Base-by-base conservation (phyloP, 805 yeast species). In the Ogataea trehaloabstinens region DNA sequence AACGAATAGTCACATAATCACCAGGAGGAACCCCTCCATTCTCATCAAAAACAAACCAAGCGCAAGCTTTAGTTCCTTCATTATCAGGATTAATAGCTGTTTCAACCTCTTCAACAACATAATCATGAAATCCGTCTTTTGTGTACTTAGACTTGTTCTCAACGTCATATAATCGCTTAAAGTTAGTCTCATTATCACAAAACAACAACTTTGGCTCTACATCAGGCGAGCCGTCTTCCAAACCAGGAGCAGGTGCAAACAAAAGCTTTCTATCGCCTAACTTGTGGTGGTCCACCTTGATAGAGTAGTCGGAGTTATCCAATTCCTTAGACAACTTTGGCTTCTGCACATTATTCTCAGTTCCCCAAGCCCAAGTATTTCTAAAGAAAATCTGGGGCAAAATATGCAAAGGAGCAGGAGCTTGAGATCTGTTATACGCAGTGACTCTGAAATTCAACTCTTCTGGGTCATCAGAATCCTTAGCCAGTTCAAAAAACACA, bases 361-460 rank as follows among this genome's bases (percentile, higher is more conserved):
- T 66, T 32, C 90, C 87, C 96, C 96, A 89, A n/a, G 83, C 68
- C 97, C 97, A 89, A 12, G 93, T 85, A 64, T 89, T 89, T 66
- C 96, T 75, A 64, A 82, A 85, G 48, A 80, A 78, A 21, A 86
- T 64, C 49, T 89, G 96, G 7, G 97, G 97, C 44, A 85, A 63
- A 31, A 90, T 74, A 61, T 88, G 95, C 43, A 89, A 67, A 2
- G 95, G 95, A n/a, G 96, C 96, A 4, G 93, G 73, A 39, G 84
- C 79, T 40, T 76, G 77, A 27, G 93, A 80, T 48, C 96, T 71
- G 60, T 89, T 89, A 60, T 84, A 84, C 29, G 95, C 96, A 8
- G 96, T 89, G 48, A 89, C 73, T 56, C 95, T 70, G 67, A 90
- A 88, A 58, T 76, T 74, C 48, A 89, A 59, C 51, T 85, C 95